Percentiles rank a stretch among this genome's conserved stretches.
Conservation (phyloP, 176 grass and related monocot species). For the Avena atlantica region DNA sequence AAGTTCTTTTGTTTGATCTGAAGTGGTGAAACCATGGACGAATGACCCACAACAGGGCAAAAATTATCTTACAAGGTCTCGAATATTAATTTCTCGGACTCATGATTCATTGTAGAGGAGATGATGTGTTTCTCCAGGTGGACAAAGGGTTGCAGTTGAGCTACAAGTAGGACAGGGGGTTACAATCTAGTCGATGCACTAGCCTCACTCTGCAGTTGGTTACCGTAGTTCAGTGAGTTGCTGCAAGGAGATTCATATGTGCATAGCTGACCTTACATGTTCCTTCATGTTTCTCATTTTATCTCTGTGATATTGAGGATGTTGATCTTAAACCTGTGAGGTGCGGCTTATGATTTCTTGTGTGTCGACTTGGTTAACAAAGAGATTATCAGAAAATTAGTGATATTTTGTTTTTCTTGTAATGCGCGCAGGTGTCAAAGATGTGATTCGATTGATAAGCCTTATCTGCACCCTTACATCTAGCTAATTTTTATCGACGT, state of each 20-base stretch:
- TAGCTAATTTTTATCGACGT: background rate
- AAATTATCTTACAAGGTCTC: slow-evolving; percentile 24
- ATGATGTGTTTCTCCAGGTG: slow-evolving; percentile 27
- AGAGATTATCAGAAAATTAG: slow-evolving; percentile 27
- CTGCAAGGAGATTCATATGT: slow-evolving; percentile 42
- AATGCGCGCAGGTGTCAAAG: slow-evolving; percentile 23
- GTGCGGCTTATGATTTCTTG: background rate
- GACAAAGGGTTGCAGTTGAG: background rate
- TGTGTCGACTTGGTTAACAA: slow-evolving; percentile 36
- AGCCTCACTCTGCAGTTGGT: slow-evolving; percentile 24
- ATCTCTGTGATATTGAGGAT: slow-evolving; percentile 3
- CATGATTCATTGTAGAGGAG: slow-evolving; percentile 45
- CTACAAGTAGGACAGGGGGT: slow-evolving; percentile 14
- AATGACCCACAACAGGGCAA: slow-evolving; percentile 20
- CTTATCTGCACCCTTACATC: slow-evolving; percentile 6
- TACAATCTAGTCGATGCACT: slow-evolving; percentile 23
- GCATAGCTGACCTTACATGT: slow-evolving; percentile 46
- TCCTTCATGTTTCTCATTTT: background rate
- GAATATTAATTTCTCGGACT: background rate
- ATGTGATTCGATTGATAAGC: slow-evolving; percentile 35
- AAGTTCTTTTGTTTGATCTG: slow-evolving; percentile 25
- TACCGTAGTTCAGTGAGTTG: slow-evolving; percentile 10
- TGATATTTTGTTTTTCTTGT: slow-evolving; percentile 15
- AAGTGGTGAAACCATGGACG: background rate
- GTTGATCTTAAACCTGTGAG: background rate